Evolutionary conservation across 768 basidiomycete genomes (phyloP).

Genomic region (Candolleomyces aberdarensis): DNA sequence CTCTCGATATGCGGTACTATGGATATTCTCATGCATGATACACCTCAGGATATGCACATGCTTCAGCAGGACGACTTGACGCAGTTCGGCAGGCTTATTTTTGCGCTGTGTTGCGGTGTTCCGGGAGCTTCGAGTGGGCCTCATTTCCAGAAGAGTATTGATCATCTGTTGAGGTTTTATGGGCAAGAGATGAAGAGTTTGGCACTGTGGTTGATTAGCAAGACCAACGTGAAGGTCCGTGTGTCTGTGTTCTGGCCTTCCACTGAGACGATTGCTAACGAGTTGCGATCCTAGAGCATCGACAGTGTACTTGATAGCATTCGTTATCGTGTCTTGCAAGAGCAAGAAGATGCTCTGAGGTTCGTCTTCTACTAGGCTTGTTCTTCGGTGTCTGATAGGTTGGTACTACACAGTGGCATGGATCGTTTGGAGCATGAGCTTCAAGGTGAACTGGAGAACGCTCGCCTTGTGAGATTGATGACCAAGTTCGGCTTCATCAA

Average conservation of each 20-base stretch:
- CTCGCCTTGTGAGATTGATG: constrained; percentile 81
- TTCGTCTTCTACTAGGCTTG: constrained; percentile 31
- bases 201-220: constrained; percentile 72
- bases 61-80: constrained; percentile 87
- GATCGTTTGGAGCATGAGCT: constrained; percentile 85
- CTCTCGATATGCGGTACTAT: constrained; percentile 84
- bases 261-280: too few species aligned
- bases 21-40: constrained; percentile 80
- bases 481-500: constrained; percentile 98
- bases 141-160: constrained; percentile 71
- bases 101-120: constrained; percentile 74
- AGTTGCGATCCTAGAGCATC: constrained; percentile 48
- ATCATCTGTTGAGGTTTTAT: constrained; percentile 69
- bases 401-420: constrained; percentile 48
- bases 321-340: constrained; percentile 63
- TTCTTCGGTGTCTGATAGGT: background rate
- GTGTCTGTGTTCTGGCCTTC: too few species aligned
- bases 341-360: constrained; percentile 84
- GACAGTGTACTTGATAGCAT: constrained; percentile 82
- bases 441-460: constrained; percentile 90
- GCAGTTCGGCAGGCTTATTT: constrained; percentile 82
- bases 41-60: constrained; percentile 52
- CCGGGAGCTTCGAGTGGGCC: constrained; percentile 53
- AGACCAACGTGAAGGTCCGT: constrained; percentile 74
- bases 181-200: constrained; percentile 80